phyloP scores from a whole-genome alignment of 352 stramenopile genomes.

The Phytophthora pseudosyringae region DNA sequence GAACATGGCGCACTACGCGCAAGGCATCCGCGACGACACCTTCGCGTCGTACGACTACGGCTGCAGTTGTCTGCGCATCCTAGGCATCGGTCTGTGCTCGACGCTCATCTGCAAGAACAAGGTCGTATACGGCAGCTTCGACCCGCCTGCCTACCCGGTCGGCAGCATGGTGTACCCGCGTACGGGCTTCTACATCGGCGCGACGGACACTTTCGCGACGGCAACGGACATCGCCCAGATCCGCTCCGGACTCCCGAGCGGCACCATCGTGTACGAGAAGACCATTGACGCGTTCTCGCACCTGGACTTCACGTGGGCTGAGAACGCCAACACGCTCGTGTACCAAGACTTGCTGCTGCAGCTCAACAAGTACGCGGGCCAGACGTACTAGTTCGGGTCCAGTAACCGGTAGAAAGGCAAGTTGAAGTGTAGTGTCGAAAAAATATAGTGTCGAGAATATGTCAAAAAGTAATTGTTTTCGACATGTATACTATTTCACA shows the following conservation, averaged over 20 bases:
- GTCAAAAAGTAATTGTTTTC: neutral
- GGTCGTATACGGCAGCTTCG: slow-evolving; percentile 47
- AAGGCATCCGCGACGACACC: slow-evolving; percentile 58
- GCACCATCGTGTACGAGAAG: slow-evolving; percentile 50
- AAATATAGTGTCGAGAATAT: too few relatives aligned
- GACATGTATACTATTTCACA: neutral
- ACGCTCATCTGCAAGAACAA: slow-evolving; percentile 61
- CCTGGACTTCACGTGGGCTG: slow-evolving; percentile 59
- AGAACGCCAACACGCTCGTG: slow-evolving; percentile 40
- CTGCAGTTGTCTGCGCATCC: slow-evolving; percentile 43
- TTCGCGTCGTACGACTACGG: slow-evolving; percentile 66
- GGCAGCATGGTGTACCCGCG: slow-evolving; percentile 41
- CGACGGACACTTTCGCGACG: slow-evolving; percentile 49
- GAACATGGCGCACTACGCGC: slow-evolving; percentile 63
- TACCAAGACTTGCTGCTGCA: slow-evolving; percentile 46
- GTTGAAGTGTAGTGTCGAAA: slow-evolving; percentile 4
- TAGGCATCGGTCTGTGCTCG: slow-evolving; percentile 49
- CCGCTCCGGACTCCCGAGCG: slow-evolving; percentile 30
- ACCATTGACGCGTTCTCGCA: slow-evolving; percentile 47
- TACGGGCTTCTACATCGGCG: slow-evolving; percentile 45
- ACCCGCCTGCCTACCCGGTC: slow-evolving; percentile 36
- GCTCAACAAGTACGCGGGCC: slow-evolving; percentile 45
- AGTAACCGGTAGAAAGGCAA: neutral
- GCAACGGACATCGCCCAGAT: slow-evolving; percentile 43
- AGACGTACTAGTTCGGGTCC: slow-evolving; percentile 32